Base-by-base conservation (phyloP, 2,329 filamentous ascomycete genomes). In the Curvularia sp. region DNA sequence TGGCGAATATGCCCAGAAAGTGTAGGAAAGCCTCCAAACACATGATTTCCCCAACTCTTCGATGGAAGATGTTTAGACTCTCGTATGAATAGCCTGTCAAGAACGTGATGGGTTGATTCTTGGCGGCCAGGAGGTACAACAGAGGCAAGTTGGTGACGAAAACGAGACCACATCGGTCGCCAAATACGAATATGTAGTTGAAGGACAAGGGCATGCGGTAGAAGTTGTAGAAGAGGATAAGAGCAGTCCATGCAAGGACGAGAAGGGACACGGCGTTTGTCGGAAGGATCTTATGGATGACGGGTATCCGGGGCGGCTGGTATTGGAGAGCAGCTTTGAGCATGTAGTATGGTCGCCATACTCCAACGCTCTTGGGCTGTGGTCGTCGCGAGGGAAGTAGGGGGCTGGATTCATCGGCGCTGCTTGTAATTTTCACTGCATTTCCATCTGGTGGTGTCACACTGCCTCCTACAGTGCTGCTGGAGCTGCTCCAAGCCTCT, bases 11-110 rank as follows among this genome's bases (percentile, higher is more conserved):
- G 24, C 83, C 81, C 4, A 73, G 66, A 33, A 82, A 80, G 64
- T 90, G 88, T 0, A 88, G 60, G 0, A 85, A 64, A 1, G 85
- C 86, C 39, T 84, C 78, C n/a, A 88, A 73, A 68, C 86, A 88
- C 74, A 89, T 80, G 28, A 85, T 71, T 70, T 89, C 86, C 24
- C 87, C 87, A 1, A 89, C 79, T 4, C 87, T 81, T 35, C 87
- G 84, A 69, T 90, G 87, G 55, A 89, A 83, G 46, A 89, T 84
- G 69, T 89, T 89, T 42, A 89, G 78, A 5, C 84, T 82, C 72
- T 89, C 87, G 67, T 90, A 90, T 0, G 86, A 89, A 61, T 84
- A 83, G 4, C 87, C 86, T 0, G 87, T 89, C 18, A 90, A 76
- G 1, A 80, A 65, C 57, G 84, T 84, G 33, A 89, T 69, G 0